Evolutionary conservation across 805 yeast genomes (phyloP).

Genomic region (Teunomyces aglyptinius): DNA sequence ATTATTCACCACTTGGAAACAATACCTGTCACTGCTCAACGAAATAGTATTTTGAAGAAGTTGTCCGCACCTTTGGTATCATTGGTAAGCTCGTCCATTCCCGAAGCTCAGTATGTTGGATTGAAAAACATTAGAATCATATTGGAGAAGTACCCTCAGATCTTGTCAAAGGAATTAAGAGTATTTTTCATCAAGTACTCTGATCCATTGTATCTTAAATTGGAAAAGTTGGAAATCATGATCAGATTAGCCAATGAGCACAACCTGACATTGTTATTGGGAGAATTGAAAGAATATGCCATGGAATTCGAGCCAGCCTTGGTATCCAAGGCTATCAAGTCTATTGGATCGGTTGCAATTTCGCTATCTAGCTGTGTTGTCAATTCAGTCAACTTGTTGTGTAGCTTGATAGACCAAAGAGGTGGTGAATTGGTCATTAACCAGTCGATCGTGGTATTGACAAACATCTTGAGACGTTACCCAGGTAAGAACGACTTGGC

Average conservation of each 20-base stretch:
- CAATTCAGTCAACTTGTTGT: slow-evolving; percentile 59
- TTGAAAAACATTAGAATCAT: slow-evolving; percentile 86
- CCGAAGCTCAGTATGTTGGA: slow-evolving; percentile 94
- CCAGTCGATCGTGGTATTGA: slow-evolving; percentile 60
- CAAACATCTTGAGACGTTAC: slow-evolving; percentile 65
- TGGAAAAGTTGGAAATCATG: slow-evolving; percentile 74
- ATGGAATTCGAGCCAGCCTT: slow-evolving; percentile 84
- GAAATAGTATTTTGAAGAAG: slow-evolving; percentile 55
- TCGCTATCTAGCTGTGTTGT: slow-evolving; percentile 52
- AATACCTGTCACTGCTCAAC: slow-evolving; percentile 40
- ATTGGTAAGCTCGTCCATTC: slow-evolving; percentile 73
- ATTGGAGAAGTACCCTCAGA: slow-evolving; percentile 80
- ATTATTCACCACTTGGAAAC: slow-evolving; percentile 65
- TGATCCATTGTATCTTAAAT: slow-evolving; percentile 75
- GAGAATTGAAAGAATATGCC: slow-evolving; percentile 76
- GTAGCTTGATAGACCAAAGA: slow-evolving; percentile 59
- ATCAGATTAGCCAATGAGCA: slow-evolving; percentile 63
- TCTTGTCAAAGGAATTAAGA: slow-evolving; percentile 74
- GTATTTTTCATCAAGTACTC: slow-evolving; percentile 88
- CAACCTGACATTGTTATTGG: slow-evolving; percentile 57
- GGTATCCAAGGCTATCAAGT: slow-evolving; percentile 62
- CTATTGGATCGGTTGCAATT: slow-evolving; percentile 71
- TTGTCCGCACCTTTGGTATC: slow-evolving; percentile 85
- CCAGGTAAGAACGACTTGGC: slow-evolving; percentile 50
- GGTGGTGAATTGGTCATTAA: slow-evolving; percentile 59